Evolutionary conservation across 331 rosid species (phyloP).

Genomic region (Ulmus americana): DNA sequence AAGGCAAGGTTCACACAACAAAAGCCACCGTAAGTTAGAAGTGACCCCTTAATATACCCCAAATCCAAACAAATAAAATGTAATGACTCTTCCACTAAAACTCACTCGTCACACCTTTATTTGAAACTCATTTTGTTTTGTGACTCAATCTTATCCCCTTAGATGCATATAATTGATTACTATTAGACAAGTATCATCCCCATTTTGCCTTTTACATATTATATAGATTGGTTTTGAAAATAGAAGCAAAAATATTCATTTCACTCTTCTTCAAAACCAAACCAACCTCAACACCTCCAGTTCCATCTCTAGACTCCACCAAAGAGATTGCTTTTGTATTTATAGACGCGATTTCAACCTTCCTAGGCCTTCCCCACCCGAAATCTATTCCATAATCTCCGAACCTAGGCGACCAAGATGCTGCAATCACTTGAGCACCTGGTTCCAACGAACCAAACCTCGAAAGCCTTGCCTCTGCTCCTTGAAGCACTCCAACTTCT

Average conservation of each 20-base stretch:
- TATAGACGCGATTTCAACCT: conserved; percentile 39
- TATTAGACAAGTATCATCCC: too few relatives aligned
- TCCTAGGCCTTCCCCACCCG: conserved; percentile 52
- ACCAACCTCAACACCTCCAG: conserved; percentile 46
- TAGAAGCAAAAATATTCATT: conserved; percentile 35
- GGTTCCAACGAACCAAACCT: not conserved
- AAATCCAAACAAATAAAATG: too few relatives aligned
- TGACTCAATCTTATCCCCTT: too few relatives aligned
- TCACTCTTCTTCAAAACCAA: conserved; percentile 20
- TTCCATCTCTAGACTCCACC: conserved; percentile 32
- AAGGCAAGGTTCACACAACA: too few relatives aligned
- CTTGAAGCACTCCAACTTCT: conserved; percentile 21
- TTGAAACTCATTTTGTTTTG: too few relatives aligned
- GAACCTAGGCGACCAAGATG: conserved; percentile 38
- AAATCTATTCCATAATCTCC: conserved; percentile 39
- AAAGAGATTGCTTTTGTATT: conserved; percentile 32
- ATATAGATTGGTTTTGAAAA: too few relatives aligned
- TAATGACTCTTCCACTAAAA: too few relatives aligned
- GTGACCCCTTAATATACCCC: too few relatives aligned
- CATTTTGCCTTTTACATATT: too few relatives aligned
- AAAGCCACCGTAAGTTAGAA: too few relatives aligned
- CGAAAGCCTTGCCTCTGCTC: conserved; percentile 26
- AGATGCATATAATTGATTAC: too few relatives aligned
- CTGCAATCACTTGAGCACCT: not conserved
- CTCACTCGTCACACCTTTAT: too few relatives aligned